phyloP scores from a whole-genome alignment of 805 yeast species.

The Suhomyces xylopsoci region DNA sequence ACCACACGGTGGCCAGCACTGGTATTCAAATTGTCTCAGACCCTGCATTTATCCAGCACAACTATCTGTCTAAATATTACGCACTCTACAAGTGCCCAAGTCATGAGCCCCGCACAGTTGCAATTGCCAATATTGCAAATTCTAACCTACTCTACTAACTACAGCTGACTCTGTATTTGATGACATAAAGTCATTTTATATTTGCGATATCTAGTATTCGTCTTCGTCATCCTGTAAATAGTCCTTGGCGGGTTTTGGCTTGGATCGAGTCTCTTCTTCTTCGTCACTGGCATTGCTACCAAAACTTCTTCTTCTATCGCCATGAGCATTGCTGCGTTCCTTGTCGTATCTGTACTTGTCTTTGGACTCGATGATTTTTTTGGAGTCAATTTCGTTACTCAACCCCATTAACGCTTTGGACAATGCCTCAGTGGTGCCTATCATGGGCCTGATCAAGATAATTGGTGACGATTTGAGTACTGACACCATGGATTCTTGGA shows the following conservation, averaged over 20 bases:
- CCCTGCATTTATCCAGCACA: no score
- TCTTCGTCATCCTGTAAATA: background rate
- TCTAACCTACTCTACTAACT: background rate
- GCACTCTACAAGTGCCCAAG: no score
- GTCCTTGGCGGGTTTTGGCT: background rate
- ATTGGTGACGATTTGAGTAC: conserved; percentile 78
- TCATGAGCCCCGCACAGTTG: no score
- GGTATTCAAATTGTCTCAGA: no score
- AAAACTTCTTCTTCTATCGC: background rate
- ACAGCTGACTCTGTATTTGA: background rate
- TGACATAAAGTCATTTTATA: background rate
- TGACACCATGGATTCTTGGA: conserved; percentile 64
- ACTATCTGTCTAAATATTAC: no score
- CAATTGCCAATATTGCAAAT: background rate
- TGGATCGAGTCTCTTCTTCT: conserved; percentile 1
- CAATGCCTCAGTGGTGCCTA: conserved; percentile 90
- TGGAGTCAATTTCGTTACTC: conserved; percentile 74
- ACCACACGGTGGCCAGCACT: no score
- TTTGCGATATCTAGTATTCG: background rate
- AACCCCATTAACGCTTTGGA: conserved; percentile 81
- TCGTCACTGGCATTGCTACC: conserved; percentile 3
- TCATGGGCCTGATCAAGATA: conserved; percentile 75
- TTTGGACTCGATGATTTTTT: conserved; percentile 51
- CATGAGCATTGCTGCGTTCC: background rate
- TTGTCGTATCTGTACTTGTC: conserved; percentile 57